phyloP scores from a whole-genome alignment of 192 early-diverging fungal genomes.

The Coemansia sp. region DNA sequence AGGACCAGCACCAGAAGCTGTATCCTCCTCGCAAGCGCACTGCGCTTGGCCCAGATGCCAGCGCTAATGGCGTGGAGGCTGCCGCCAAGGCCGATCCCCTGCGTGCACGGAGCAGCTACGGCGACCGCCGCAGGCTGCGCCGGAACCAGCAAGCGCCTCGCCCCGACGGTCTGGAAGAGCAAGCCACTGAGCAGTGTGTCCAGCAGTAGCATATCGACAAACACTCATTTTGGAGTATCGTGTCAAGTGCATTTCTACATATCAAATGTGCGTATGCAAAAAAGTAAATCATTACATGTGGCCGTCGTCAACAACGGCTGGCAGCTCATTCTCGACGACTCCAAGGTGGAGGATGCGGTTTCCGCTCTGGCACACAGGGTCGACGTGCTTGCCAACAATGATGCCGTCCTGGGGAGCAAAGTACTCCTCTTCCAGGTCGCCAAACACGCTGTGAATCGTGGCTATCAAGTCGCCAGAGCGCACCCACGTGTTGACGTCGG shows the following conservation, averaged over 20 bases:
- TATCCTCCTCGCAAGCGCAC: constrained; percentile 44
- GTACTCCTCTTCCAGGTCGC: constrained; percentile 79
- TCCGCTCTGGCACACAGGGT: constrained; percentile 85
- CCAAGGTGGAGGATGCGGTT: constrained; percentile 86
- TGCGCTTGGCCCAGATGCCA: constrained; percentile 4
- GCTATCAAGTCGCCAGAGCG: constrained; percentile 83
- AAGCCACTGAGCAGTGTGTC: constrained; percentile 48
- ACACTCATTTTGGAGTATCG: neutral
- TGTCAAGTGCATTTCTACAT: constrained; percentile 23
- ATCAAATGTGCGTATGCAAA: constrained; percentile 6
- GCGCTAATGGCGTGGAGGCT: neutral
- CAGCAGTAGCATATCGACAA: constrained; percentile 25
- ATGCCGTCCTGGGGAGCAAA: constrained; percentile 78
- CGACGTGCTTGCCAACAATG: constrained; percentile 78
- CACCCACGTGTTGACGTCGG: constrained; percentile 77
- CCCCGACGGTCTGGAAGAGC: constrained; percentile 34
- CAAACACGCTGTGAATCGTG: constrained; percentile 84
- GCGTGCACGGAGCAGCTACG: constrained; percentile 42
- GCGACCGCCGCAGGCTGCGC: constrained; percentile 41
- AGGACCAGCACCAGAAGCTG: constrained; percentile 3
- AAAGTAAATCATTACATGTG: constrained; percentile 41
- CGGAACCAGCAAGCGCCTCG: constrained; percentile 38
- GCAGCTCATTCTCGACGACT: constrained; percentile 60
- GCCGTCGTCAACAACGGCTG: constrained; percentile 59
- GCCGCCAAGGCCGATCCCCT: constrained; percentile 14